Evolutionary conservation across 2,329 filamentous ascomycete genomes (phyloP).

Genomic region (Orbilia brochopaga): DNA sequence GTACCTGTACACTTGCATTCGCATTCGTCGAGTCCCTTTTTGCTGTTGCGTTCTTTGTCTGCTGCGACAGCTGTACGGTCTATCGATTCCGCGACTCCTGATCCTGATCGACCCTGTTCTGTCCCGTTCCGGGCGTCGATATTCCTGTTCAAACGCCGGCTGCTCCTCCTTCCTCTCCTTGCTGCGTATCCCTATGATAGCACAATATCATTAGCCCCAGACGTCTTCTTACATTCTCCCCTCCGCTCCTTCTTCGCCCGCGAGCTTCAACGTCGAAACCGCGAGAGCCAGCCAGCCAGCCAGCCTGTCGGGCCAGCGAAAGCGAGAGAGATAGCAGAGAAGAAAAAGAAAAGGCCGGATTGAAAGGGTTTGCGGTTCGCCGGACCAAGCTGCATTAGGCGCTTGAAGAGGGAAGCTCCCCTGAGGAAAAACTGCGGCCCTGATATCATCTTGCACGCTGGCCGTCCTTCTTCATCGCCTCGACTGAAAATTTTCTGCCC

Average conservation of each 20-base stretch:
- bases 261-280: not conserved
- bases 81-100: not conserved
- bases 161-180: slow-evolving; percentile 10
- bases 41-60: not conserved
- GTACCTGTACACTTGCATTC: too few species aligned
- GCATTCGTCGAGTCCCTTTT: too few species aligned
- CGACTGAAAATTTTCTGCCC: not conserved
- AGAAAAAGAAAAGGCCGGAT: slow-evolving; percentile 40
- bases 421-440: slow-evolving; percentile 5
- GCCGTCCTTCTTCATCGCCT: slow-evolving; percentile 6
- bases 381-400: slow-evolving; percentile 52
- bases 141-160: not conserved
- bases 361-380: slow-evolving; percentile 54
- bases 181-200: too few species aligned
- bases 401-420: slow-evolving; percentile 44
- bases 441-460: slow-evolving; percentile 13
- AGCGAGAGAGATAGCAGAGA: slow-evolving; percentile 24
- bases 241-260: not conserved
- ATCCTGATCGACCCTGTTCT: not conserved
- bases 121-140: not conserved
- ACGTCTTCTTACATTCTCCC: not conserved
- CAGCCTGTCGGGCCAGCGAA: too few species aligned
- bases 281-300: slow-evolving; percentile 23
- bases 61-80: not conserved
- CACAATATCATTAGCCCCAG: too few species aligned